phyloP scores from a whole-genome alignment of 352 stramenopile genomes.

The Labyrinthula sp. region DNA sequence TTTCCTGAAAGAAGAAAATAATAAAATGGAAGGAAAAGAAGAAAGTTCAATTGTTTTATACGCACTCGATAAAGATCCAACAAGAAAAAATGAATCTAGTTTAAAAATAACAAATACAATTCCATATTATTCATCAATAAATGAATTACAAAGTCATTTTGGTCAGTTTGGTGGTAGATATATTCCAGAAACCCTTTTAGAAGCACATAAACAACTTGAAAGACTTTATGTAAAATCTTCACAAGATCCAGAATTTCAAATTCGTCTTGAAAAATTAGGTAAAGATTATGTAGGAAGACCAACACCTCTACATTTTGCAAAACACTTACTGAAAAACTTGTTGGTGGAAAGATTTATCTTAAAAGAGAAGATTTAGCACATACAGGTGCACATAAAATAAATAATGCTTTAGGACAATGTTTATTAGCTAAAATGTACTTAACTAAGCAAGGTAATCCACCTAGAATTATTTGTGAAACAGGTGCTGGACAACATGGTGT shows the following conservation, averaged over 20 bases:
- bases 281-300: conserved; percentile 69
- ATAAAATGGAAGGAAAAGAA: no score
- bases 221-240: conserved; percentile 72
- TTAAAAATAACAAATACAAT: conserved; percentile 29
- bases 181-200: conserved; percentile 86
- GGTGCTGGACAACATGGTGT: conserved; percentile 91
- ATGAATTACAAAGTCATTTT: conserved; percentile 39
- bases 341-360: conserved; percentile 80
- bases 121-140: conserved; percentile 1
- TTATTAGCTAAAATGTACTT: conserved; percentile 79
- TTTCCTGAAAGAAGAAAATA: no score
- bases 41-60: no score
- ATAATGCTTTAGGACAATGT: conserved; percentile 88
- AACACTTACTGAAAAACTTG: conserved; percentile 71
- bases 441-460: no score
- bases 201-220: conserved; percentile 81
- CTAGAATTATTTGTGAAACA: conserved; percentile 95
- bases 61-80: no score
- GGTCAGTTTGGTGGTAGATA: conserved; percentile 83
- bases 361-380: conserved; percentile 93
- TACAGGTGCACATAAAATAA: conserved; percentile 97
- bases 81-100: no score
- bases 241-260: conserved; percentile 74
- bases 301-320: conserved; percentile 83
- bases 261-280: conserved; percentile 81